Evolutionary conservation across 2,329 filamentous ascomycete species (phyloP).

Genomic region (Aureobasidium sp.): DNA sequence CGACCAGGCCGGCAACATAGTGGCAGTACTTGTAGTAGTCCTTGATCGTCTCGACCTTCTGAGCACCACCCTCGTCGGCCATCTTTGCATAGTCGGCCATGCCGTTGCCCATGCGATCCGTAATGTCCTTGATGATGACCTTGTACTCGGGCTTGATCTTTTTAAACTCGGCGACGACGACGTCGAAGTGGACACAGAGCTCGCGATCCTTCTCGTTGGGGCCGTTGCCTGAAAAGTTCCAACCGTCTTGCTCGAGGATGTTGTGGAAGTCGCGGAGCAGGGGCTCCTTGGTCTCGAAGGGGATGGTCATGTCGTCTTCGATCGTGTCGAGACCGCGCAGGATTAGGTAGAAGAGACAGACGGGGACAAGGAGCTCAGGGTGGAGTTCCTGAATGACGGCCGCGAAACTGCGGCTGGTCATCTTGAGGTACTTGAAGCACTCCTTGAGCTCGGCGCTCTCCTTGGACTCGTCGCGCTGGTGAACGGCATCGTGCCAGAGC

Average conservation of each 20-base stretch:
- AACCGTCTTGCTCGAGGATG: constrained; percentile 71
- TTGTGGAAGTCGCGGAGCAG: constrained; percentile 74
- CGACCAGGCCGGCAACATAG: constrained; percentile 97
- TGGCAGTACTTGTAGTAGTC: constrained; percentile 98
- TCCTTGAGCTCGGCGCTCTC: constrained; percentile 65
- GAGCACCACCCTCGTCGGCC: constrained; percentile 49
- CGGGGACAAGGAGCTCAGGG: constrained; percentile 81
- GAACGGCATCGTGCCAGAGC: constrained; percentile 90
- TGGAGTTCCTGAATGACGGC: constrained; percentile 93
- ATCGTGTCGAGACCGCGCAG: constrained; percentile 94
- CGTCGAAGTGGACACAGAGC: constrained; percentile 84
- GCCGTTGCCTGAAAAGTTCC: constrained; percentile 80
- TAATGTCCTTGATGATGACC: constrained; percentile 85
- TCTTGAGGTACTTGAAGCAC: constrained; percentile 78
- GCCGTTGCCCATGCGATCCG: constrained; percentile 89
- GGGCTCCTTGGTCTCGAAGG: constrained; percentile 72
- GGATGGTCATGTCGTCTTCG: constrained; percentile 95
- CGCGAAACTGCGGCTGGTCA: constrained; percentile 88
- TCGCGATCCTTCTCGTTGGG: constrained; percentile 91
- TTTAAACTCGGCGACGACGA: constrained; percentile 77
- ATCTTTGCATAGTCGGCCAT: constrained; percentile 95
- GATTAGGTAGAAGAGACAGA: constrained; percentile 86
- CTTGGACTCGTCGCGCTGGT: constrained; percentile 66
- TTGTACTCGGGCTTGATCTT: constrained; percentile 78
- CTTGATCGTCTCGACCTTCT: constrained; percentile 71